Base-by-base conservation (phyloP, 2,329 filamentous ascomycete genomes). In the Cordyceps farinosa region DNA sequence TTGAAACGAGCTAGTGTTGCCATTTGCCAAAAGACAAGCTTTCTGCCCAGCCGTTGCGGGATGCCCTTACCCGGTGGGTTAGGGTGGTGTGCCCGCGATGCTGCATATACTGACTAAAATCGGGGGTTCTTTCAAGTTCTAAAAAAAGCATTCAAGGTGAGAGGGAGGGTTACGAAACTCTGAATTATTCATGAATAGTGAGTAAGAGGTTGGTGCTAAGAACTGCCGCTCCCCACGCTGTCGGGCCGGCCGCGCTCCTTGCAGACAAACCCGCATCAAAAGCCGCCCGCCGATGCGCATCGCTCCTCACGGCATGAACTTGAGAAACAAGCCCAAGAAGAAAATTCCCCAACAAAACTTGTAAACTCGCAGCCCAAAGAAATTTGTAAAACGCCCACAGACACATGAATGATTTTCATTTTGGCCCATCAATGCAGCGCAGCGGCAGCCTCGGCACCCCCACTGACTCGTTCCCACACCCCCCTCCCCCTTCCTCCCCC, bases 391-490 rank as follows among this genome's bases (percentile, higher is more conserved):
- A 53, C 34, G 9, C 15, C 13, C 30, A 6, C 30, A 40, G 10
- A 55, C 52, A 29, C 17, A 29, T 42, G 52, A 54, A 22, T 54
- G 40, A 61, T 61, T 40, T 55, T 48, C 59, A 61, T 29, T 53
- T n/a, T 29, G 30, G 6, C 22, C 8, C 30, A 22, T 10, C 27
- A 27, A 22, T 48, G 22, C 42, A 48, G 51, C 22, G 22, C 22
- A 22, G 22, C 22, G 22, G 22, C 36, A 13, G 38, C 50, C 42
- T 54, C 50, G 50, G 40, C 50, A 22, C 15, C 22, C 50, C 59
- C 59, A 48, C 50, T n/a, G 51, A 45, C 57, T 44, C 58, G 29
- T 38, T 40, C 13, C 40, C 38, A 29, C 29, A 29, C 58, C 29
- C 48, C 38, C 4, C 22, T 40, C 13, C 40, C 38, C n/a, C 29